Evolutionary conservation across 2,329 filamentous ascomycete species (phyloP).

Genomic region (Aspergillus fumigatiaffinis): DNA sequence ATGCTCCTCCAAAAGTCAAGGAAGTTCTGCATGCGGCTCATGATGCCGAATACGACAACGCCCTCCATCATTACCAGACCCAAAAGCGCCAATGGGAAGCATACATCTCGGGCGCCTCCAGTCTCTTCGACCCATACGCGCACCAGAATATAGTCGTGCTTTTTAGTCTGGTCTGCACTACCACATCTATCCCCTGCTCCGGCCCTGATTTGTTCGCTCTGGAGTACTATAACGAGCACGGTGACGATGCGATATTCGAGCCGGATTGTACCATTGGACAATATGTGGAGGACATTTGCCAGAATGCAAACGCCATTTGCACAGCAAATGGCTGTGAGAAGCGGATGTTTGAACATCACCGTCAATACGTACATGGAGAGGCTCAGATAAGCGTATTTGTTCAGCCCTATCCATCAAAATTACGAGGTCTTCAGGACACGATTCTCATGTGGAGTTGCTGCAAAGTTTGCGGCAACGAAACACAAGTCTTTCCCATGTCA

Average conservation of each 20-base stretch:
- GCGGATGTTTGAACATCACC: conserved; percentile 86
- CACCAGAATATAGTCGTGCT: conserved; percentile 96
- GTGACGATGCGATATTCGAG: conserved; percentile 63
- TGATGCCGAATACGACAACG: conserved; percentile 94
- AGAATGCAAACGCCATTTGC: conserved; percentile 71
- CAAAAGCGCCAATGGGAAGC: conserved; percentile 96
- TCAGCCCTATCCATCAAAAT: conserved; percentile 66
- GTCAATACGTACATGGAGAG: conserved; percentile 95
- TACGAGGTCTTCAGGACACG: conserved; percentile 63
- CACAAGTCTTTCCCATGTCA: conserved; percentile 85
- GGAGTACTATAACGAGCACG: conserved; percentile 89
- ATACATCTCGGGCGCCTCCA: conserved; percentile 80
- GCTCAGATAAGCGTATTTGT: conserved; percentile 90
- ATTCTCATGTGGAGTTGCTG: conserved; percentile 99
- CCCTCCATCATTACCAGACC: conserved; percentile 86
- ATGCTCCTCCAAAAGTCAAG: conserved; percentile 79
- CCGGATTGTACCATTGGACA: conserved; percentile 91
- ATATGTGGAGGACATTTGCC: conserved; percentile 87
- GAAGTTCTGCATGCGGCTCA: conserved; percentile 93
- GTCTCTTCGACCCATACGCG: conserved; percentile 89
- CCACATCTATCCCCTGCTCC: conserved; percentile 86
- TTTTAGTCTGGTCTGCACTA: conserved; percentile 89
- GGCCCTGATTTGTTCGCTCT: conserved; percentile 88
- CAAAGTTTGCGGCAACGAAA: conserved; percentile 86
- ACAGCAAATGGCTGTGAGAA: conserved; percentile 80